phyloP scores from a whole-genome alignment of 2,329 filamentous ascomycete species.

The Monilinia polystroma region DNA sequence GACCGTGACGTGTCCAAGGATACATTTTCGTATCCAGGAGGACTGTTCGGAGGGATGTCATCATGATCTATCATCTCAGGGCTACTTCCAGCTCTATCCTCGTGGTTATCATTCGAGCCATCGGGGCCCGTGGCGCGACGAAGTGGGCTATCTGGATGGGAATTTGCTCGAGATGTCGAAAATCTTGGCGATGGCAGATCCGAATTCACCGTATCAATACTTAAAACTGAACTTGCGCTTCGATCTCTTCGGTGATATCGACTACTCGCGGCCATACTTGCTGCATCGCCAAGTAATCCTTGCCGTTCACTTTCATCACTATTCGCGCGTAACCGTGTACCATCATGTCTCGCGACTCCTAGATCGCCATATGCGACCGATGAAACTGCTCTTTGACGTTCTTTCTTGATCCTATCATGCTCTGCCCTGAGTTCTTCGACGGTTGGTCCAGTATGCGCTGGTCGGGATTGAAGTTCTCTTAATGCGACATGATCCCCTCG shows the following conservation, averaged over 20 bases:
- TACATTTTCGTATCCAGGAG: constrained; percentile 40
- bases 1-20: constrained; percentile 33
- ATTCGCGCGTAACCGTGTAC: constrained; percentile 70
- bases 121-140: constrained; percentile 24
- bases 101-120: constrained; percentile 24
- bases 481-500: constrained; percentile 69
- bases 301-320: constrained; percentile 69
- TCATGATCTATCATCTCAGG: constrained; percentile 38
- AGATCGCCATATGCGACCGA: constrained; percentile 75
- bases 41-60: constrained; percentile 36
- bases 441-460: constrained; percentile 50
- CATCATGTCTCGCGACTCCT: constrained; percentile 74
- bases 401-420: constrained; percentile 56
- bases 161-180: constrained; percentile 45
- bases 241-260: constrained; percentile 48
- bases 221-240: constrained; percentile 57
- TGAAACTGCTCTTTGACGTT: constrained; percentile 66
- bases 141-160: constrained; percentile 45
- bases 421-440: constrained; percentile 59
- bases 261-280: constrained; percentile 45
- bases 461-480: constrained; percentile 58
- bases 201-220: constrained; percentile 49
- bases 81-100: constrained; percentile 36
- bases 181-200: constrained; percentile 45
- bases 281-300: constrained; percentile 70